Base-by-base conservation (phyloP, 345 rosid species). In the Populus deltoides region DNA sequence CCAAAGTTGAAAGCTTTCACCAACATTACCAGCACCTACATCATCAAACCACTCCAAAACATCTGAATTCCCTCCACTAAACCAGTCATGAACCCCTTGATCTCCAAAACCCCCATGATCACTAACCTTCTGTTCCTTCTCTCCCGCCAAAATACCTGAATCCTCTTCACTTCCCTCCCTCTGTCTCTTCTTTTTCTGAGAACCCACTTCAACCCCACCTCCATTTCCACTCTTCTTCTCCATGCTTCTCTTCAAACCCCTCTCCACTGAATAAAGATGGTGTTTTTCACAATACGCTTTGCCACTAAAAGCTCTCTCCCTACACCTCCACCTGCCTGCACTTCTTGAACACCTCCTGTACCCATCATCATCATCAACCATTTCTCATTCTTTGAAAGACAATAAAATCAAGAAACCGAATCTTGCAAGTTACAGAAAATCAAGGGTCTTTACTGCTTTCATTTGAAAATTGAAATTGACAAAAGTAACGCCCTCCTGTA, bases 1-100 rank as follows among this genome's bases (percentile, higher is more conserved):
- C 77, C 81, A 80, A 75, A 80, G 76, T n/a, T 80, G 74, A 59
- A 78, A 79, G 68, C 13, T 72, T 71, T 53, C 41, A 65, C 81
- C 67, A 24, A 33, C 78, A 77, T 80, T 81, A 38, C 33, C 80
- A 18, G 15, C 82, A 43, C 66, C 73, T 12, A 71, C 73, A 18
- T 67, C 79, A 33, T 75, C 81, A 35, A 76, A 75, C 78, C 78
- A 75, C 62, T 65, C 70, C 20, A 75, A 75, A 66, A 75, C 78
- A 49, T 66, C 78, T 2, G 78, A 66, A 67, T 67, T 51, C 15
- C 78, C 78, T 31, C 39, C 71, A 49, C 51, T 66, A 24, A 82
- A 66, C 79, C 77, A 75, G 41, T 47, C 70, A 33, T 73, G 80
- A 68, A 15, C 65, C 49, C 77, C 70, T 65, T 75, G 70, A 27